A percentile compares a stretch with the other conserved stretches of the same genome.
These are phyloP conservation scores for Torrubiella hemipterigena DNA, from an alignment of 2,329 filamentous ascomycete species.

Conservation along the genomic window DNA sequence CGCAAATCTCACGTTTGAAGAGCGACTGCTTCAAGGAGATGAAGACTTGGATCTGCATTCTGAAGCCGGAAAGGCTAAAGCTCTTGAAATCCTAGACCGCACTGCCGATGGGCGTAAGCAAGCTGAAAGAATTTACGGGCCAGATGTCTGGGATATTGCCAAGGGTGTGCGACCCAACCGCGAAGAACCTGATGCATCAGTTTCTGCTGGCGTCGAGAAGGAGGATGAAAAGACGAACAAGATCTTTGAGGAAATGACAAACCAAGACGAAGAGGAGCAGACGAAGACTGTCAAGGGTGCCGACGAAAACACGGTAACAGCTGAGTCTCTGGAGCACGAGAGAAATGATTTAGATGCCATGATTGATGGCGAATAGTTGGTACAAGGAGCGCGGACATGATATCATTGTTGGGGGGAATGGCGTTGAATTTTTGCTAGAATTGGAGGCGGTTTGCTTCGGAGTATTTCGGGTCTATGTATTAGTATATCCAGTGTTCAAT, in stretches of 20 bases:
- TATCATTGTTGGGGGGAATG: too few species aligned
- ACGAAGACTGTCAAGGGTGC: slow-evolving; percentile 21
- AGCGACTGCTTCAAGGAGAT: slow-evolving; percentile 35
- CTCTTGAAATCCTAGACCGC: slow-evolving; percentile 38
- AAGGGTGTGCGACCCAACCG: too few species aligned
- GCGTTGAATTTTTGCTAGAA: too few species aligned
- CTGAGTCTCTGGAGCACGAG: slow-evolving; percentile 27
- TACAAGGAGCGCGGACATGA: too few species aligned
- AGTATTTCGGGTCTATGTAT: too few species aligned
- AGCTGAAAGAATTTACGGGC: slow-evolving; percentile 39
- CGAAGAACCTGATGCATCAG: slow-evolving; percentile 13
- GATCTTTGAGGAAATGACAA: slow-evolving; percentile 45
- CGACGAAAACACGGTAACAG: slow-evolving; percentile 12
- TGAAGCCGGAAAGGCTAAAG: slow-evolving; percentile 34
- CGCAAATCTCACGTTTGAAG: slow-evolving; percentile 32
- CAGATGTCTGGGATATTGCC: slow-evolving; percentile 30
- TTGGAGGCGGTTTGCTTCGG: too few species aligned
- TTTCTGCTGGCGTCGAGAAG: slow-evolving; percentile 9
- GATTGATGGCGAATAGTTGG: slow-evolving; percentile 26
- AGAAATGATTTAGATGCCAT: slow-evolving; percentile 34
- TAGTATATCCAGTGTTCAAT: too few species aligned
- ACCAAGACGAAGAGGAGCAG: slow-evolving; percentile 37
- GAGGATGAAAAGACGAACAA: slow-evolving; percentile 35
- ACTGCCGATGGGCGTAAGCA: slow-evolving; percentile 37
- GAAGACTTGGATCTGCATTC: slow-evolving; percentile 34